Conservation (phyloP, 768 basidiomycete species). For the Pisolithus tinctorius region DNA sequence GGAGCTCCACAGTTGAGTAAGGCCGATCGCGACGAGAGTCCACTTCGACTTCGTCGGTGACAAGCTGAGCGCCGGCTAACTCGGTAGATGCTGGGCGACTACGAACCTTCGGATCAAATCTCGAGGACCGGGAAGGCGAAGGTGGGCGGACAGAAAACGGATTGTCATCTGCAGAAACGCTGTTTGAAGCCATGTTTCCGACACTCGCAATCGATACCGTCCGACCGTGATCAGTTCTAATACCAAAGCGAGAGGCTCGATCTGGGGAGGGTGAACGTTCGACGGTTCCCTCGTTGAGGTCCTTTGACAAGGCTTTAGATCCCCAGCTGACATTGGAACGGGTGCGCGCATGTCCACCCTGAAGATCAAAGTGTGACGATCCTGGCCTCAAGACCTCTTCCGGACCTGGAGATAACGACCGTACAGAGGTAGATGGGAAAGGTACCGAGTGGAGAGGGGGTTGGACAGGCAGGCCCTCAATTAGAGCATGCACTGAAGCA, state of each 20-base stretch:
- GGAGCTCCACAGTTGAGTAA: conserved; percentile 69
- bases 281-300: conserved; percentile 25
- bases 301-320: conserved; percentile 39
- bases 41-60: conserved; percentile 43
- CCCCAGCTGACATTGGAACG: conserved; percentile 48
- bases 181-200: conserved; percentile 30
- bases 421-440: conserved; percentile 52
- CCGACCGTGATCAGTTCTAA: conserved; percentile 32
- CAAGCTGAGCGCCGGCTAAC: conserved; percentile 58
- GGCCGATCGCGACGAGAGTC: conserved; percentile 42
- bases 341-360: conserved; percentile 35
- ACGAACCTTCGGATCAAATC: conserved; percentile 79
- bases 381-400: conserved; percentile 30
- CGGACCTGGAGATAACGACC: conserved; percentile 43
- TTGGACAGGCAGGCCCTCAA: conserved; percentile 35
- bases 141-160: conserved; percentile 66
- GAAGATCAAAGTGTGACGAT: conserved; percentile 29
- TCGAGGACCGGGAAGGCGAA: conserved; percentile 52
- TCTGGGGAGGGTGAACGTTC: conserved; percentile 33
- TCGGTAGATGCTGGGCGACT: conserved; percentile 57
- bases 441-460: conserved; percentile 48
- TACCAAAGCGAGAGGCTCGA: conserved; percentile 38
- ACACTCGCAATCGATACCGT: conserved; percentile 42
- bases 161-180: conserved; percentile 41
- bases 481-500: conserved; percentile 43